Conservation (phyloP, 768 basidiomycete genomes). For the Russula sp. region DNA sequence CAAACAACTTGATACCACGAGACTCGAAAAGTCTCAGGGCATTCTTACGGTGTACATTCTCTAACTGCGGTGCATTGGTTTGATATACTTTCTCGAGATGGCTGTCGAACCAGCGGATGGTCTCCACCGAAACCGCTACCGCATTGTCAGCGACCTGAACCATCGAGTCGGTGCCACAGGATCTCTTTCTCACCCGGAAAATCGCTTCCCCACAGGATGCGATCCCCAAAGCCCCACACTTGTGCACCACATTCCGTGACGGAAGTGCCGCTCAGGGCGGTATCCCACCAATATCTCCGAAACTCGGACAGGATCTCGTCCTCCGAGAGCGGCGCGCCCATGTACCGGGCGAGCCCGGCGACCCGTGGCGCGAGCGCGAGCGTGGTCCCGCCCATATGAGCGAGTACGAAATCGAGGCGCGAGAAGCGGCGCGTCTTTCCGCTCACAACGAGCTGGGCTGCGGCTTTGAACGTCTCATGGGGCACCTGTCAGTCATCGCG, state of each 20-base stretch:
- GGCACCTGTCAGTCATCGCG: slow-evolving; percentile 46
- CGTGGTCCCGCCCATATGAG: slow-evolving; percentile 68
- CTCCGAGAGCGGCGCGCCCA: slow-evolving; percentile 58
- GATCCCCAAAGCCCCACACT: slow-evolving; percentile 42
- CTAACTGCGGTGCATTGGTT: slow-evolving; percentile 33
- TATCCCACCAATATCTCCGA: slow-evolving; percentile 66
- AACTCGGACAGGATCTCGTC: slow-evolving; percentile 67
- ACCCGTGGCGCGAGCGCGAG: slow-evolving; percentile 61
- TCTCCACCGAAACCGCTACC: slow-evolving; percentile 18
- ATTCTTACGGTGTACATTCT: slow-evolving; percentile 42
- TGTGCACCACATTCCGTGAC: slow-evolving; percentile 46
- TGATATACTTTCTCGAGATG: slow-evolving; percentile 25
- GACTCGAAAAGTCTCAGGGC: slow-evolving; percentile 41
- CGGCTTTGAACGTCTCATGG: slow-evolving; percentile 77
- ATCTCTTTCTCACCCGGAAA: slow-evolving; percentile 51
- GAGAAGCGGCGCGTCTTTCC: slow-evolving; percentile 58
- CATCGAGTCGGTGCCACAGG: background rate
- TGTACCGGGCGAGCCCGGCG: slow-evolving; percentile 56
- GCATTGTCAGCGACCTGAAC: background rate
- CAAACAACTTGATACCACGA: slow-evolving; percentile 3
- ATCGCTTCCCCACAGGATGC: slow-evolving; percentile 65
- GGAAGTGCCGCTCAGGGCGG: slow-evolving; percentile 54
- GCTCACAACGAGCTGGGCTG: slow-evolving; percentile 67
- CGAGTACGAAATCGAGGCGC: slow-evolving; percentile 56
- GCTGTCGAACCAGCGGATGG: slow-evolving; percentile 51